Base-by-base conservation (phyloP, 768 basidiomycete species). In the Suillus subaureus region DNA sequence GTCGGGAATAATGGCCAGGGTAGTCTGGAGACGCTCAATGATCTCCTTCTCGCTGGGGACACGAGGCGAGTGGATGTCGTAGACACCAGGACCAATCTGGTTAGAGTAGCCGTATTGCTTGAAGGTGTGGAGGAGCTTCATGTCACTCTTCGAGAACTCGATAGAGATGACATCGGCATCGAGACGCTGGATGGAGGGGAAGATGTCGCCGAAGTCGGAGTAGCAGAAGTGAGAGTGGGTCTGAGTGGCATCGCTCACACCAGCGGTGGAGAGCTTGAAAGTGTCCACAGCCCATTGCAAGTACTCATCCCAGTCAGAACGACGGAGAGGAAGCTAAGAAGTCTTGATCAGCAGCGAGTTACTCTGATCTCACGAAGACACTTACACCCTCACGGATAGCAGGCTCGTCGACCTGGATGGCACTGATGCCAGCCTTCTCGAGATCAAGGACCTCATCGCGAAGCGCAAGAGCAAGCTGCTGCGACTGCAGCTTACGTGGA, bases 161-260 rank as follows among this genome's bases (percentile, higher is more conserved):
- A 98, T 97, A 62, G 96, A 97, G 82, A 99, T 99, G 79, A 97
- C 95, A 78, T 99, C 97, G 69, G 96, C 96, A 73, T 99, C 97
- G 66, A 99, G 91, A 69, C 91, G 89, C 80, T 96, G 91, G 77
- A 99, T 97, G 66, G 93, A 96, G 37, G 93, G 89, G 93, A 98
- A 98, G 82, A 98, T 98, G 78, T 97, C 94, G 82, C 91, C 93
- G 77, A 98, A 99, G 84, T 98, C 96, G 64, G 96, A 98, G 84
- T 95, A 96, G 84, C 95, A 97, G 87, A 97, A 97, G 86, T 99
- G 97, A 61, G 96, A 98, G 85, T 98, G 97, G 72, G 96, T 95
- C 82, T 99, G 97, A 73, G 94, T 93, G 67, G 89, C 84, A 78
- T 99, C 91, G 75, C 87, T 87, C 73, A 99, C 97, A 79, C 97